phyloP scores from a whole-genome alignment of 179 eudicot genomes.

The Kewa caespitosa region DNA sequence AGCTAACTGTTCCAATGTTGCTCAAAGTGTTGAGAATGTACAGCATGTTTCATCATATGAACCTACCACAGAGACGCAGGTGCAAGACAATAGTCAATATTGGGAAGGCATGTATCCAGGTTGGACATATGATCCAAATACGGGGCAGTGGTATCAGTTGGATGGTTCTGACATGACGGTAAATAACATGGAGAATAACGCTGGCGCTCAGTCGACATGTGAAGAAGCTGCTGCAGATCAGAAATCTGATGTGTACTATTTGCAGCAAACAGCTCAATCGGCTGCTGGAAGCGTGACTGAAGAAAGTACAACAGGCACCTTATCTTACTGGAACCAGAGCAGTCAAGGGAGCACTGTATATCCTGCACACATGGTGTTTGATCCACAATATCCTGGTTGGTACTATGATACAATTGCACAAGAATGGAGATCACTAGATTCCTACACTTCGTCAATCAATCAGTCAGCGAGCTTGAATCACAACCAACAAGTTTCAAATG shows the following conservation, averaged over 20 bases:
- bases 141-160: slow-evolving; percentile 79
- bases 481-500: slow-evolving; percentile 36
- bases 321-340: slow-evolving; percentile 27
- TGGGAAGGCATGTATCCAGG: slow-evolving; percentile 88
- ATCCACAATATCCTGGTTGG: slow-evolving; percentile 92
- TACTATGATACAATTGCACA: slow-evolving; percentile 68
- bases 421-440: slow-evolving; percentile 67
- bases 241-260: slow-evolving; percentile 44
- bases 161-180: slow-evolving; percentile 42
- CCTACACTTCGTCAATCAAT: slow-evolving; percentile 35
- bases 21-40: slow-evolving; percentile 32
- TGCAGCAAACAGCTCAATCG: slow-evolving; percentile 59
- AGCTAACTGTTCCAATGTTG: slow-evolving; percentile 19
- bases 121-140: slow-evolving; percentile 62
- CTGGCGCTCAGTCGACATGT: slow-evolving; percentile 17
- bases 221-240: slow-evolving; percentile 32
- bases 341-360: slow-evolving; percentile 45
- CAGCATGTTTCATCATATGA: slow-evolving; percentile 26
- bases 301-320: slow-evolving; percentile 18
- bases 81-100: slow-evolving; percentile 43
- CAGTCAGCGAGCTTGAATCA: slow-evolving; percentile 35
- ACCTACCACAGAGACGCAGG: slow-evolving; percentile 31
- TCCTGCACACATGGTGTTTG: slow-evolving; percentile 77
- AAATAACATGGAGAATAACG: slow-evolving; percentile 28
- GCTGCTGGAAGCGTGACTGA: slow-evolving; percentile 35